Percentiles rank a stretch among this genome's conserved stretches.
phyloP scores from a whole-genome alignment of 2,329 filamentous ascomycete species.

The Lasiodiplodia hormozganensis region DNA sequence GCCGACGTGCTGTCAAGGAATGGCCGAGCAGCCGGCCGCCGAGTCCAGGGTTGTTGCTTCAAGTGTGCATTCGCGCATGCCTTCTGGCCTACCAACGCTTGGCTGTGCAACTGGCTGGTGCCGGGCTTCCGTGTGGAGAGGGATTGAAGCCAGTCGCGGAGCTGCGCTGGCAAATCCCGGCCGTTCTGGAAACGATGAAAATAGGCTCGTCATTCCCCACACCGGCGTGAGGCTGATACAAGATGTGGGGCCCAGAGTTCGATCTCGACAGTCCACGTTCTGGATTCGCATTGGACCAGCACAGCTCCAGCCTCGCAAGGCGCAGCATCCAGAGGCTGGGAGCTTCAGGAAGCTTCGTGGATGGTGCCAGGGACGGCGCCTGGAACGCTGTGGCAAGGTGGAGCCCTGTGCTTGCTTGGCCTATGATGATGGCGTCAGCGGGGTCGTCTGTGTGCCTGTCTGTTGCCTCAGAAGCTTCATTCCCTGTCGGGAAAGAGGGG shows the following conservation, averaged over 20 bases:
- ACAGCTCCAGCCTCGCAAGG: constrained; percentile 17
- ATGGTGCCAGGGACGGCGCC: constrained; percentile 1
- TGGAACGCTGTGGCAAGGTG: constrained; percentile 21
- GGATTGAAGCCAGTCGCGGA: background rate
- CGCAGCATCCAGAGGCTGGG: constrained; percentile 14
- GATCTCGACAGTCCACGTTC: constrained; percentile 20
- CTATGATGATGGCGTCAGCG: constrained; percentile 16
- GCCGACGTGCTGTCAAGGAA: background rate
- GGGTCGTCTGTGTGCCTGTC: constrained; percentile 9
- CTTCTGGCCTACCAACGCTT: background rate
- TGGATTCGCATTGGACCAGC: constrained; percentile 14
- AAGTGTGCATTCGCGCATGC: background rate
- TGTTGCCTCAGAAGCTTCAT: constrained; percentile 7
- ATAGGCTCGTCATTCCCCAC: constrained; percentile 19
- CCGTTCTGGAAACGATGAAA: constrained; percentile 13
- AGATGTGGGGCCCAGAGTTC: constrained; percentile 4
- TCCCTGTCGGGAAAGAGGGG: constrained; percentile 18
- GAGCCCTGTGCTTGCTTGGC: constrained; percentile 14
- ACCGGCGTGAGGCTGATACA: constrained; percentile 15
- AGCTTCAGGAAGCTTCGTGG: background rate
- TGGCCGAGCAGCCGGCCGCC: constrained; percentile 19
- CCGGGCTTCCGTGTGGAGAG: constrained; percentile 16
- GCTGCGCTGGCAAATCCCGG: constrained; percentile 9
- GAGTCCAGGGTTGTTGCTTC: constrained; percentile 10
- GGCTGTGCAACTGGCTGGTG: constrained; percentile 17